Conservation (phyloP, 2,329 filamentous ascomycete species). For the Periglandula ipomoeae region DNA sequence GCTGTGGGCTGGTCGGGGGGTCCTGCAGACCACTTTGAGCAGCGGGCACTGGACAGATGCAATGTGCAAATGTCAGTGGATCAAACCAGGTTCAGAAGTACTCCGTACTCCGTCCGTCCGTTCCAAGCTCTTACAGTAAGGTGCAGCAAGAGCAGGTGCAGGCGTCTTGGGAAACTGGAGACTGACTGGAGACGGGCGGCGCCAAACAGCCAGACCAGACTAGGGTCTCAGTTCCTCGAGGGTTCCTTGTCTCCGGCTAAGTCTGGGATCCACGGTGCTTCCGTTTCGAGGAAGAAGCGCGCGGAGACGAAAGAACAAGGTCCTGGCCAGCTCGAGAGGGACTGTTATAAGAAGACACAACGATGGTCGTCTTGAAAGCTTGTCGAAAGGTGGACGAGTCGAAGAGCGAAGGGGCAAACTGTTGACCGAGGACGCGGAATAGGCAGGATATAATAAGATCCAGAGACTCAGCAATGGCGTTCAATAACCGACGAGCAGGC, state of each 20-base stretch:
- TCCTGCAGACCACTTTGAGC: neutral
- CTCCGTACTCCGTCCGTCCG: slow-evolving; percentile 3
- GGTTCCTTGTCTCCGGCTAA: slow-evolving; percentile 10
- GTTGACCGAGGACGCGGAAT: neutral
- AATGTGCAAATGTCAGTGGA: neutral
- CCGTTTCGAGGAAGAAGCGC: slow-evolving; percentile 10
- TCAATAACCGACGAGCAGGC: neutral
- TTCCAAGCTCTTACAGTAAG: too few relatives aligned
- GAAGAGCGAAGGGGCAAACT: neutral
- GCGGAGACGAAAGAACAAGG: slow-evolving; percentile 7
- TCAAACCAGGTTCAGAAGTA: slow-evolving; percentile 5
- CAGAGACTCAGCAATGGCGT: neutral
- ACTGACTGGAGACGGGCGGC: slow-evolving; percentile 3
- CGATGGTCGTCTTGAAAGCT: neutral
- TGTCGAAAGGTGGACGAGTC: neutral
- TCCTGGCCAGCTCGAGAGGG: neutral
- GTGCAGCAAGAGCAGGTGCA: too few relatives aligned
- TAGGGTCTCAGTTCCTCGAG: slow-evolving; percentile 6
- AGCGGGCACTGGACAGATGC: neutral
- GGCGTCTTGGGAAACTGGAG: slow-evolving; percentile 5
- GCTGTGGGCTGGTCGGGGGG: slow-evolving; percentile 10
- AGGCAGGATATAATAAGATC: neutral
- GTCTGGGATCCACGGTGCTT: slow-evolving; percentile 9
- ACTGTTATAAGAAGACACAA: too few relatives aligned
- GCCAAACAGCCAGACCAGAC: slow-evolving; percentile 5